Percentiles rank a stretch among this genome's conserved stretches.
Evolutionary conservation across 192 early-diverging fungal species (phyloP).

Genomic region (Piromyces finnis): DNA sequence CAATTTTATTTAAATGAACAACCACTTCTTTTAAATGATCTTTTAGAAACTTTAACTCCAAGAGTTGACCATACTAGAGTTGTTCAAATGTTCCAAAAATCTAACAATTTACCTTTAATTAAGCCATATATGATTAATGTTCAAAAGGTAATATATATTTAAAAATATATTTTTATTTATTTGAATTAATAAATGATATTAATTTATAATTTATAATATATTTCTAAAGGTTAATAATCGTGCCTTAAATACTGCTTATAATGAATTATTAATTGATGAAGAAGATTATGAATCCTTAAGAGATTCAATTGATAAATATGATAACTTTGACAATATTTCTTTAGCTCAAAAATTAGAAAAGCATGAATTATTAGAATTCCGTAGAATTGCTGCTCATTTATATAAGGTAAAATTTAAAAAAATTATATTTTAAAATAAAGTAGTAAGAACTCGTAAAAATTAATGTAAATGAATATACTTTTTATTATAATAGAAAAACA

Average conservation of each 20-base stretch:
- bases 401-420: slow-evolving; percentile 43
- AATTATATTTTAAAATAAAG: no score
- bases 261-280: slow-evolving; percentile 94
- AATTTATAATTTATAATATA: no score
- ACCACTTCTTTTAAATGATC: slow-evolving; percentile 81
- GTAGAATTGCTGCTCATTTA: slow-evolving; percentile 87
- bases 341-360: slow-evolving; percentile 84
- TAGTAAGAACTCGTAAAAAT: no score
- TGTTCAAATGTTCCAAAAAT: slow-evolving; percentile 93
- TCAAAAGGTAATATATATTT: slow-evolving; percentile 43
- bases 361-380: slow-evolving; percentile 92
- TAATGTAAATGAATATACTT: no score
- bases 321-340: slow-evolving; percentile 86
- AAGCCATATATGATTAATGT: slow-evolving; percentile 90
- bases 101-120: slow-evolving; percentile 92
- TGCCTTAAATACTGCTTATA: slow-evolving; percentile 87
- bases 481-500: slow-evolving; percentile 41
- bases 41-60: slow-evolving; percentile 71
- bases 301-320: slow-evolving; percentile 83
- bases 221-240: slow-evolving; percentile 75
- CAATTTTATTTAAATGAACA: slow-evolving; percentile 94
- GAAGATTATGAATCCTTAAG: slow-evolving; percentile 87
- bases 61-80: slow-evolving; percentile 93
- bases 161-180: no score
- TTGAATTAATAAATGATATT: no score